These are phyloP conservation scores for Acanthamoeba royreba DNA, from an alignment of 208 protist genomes.

Conservation along the genomic window DNA sequence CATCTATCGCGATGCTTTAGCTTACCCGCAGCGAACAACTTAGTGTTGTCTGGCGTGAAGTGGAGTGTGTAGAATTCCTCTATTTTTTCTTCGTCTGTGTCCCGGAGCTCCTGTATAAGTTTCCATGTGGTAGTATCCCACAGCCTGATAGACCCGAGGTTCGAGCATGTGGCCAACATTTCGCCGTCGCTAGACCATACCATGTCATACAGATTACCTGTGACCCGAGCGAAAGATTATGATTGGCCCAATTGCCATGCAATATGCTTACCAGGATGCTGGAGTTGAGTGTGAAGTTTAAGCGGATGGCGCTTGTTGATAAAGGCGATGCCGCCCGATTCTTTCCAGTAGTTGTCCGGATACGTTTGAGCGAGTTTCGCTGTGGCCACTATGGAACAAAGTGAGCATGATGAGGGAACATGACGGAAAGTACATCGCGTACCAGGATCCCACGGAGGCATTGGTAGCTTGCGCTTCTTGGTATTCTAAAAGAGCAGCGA, in stretches of 20 bases:
- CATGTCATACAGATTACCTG: slow-evolving; percentile 28
- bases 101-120: slow-evolving; percentile 39
- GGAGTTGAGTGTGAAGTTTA: slow-evolving; percentile 16
- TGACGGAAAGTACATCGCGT: neutral
- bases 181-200: slow-evolving; percentile 23
- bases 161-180: slow-evolving; percentile 22
- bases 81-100: slow-evolving; percentile 2
- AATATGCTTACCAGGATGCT: slow-evolving; percentile 18
- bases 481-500: neutral
- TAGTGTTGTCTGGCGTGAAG: slow-evolving; percentile 26
- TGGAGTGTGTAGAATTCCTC: slow-evolving; percentile 37
- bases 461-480: neutral
- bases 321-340: neutral
- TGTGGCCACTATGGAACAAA: neutral
- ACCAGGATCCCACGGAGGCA: slow-evolving; percentile 4
- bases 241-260: neutral
- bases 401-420: neutral
- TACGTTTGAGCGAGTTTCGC: neutral
- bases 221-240: neutral
- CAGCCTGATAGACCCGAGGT: neutral
- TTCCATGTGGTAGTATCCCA: slow-evolving; percentile 36
- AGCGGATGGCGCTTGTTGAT: slow-evolving; percentile 39
- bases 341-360: neutral
- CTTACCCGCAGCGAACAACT: slow-evolving; percentile 39
- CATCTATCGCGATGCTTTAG: slow-evolving; percentile 32